Conservation (phyloP, 768 basidiomycete genomes). For the Crucibulum laeve region DNA sequence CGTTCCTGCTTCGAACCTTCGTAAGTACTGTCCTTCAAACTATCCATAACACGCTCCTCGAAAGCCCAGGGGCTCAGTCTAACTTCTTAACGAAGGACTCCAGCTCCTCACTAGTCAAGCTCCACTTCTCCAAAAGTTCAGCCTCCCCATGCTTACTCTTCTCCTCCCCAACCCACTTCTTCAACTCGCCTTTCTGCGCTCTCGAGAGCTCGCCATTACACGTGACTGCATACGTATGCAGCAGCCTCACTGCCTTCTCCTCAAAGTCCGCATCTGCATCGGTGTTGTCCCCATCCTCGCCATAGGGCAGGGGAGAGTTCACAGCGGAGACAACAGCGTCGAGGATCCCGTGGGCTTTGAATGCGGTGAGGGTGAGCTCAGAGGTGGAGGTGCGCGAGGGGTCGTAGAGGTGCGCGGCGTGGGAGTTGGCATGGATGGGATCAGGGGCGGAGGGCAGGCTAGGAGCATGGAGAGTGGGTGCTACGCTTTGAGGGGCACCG, state of each 20-base stretch:
- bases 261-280: constrained; percentile 57
- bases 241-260: constrained; percentile 53
- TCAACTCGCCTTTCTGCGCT: constrained; percentile 20
- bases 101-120: constrained; percentile 20
- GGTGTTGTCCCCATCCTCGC: constrained; percentile 61
- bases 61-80: too few species aligned
- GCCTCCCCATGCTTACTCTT: constrained; percentile 12
- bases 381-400: constrained; percentile 54
- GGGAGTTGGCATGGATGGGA: constrained; percentile 69
- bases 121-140: constrained; percentile 22
- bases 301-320: constrained; percentile 54
- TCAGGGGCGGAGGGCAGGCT: constrained; percentile 11
- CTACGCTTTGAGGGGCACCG: too few species aligned
- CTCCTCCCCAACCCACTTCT: constrained; percentile 22
- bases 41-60: too few species aligned
- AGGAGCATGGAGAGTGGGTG: constrained; percentile 15
- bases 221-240: constrained; percentile 46
- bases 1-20: too few species aligned
- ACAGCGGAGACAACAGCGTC: constrained; percentile 49
- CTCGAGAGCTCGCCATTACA: constrained; percentile 29
- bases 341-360: constrained; percentile 42
- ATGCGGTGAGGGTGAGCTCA: constrained; percentile 39
- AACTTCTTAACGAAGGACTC: constrained; percentile 15
- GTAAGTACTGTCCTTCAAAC: too few species aligned
- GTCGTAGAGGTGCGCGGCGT: constrained; percentile 56